A percentile compares a stretch with the other conserved stretches of the same genome.
These are phyloP conservation scores for Alternaria ventricosa DNA, from an alignment of 2,329 filamentous ascomycete species.

Conservation along the genomic window DNA sequence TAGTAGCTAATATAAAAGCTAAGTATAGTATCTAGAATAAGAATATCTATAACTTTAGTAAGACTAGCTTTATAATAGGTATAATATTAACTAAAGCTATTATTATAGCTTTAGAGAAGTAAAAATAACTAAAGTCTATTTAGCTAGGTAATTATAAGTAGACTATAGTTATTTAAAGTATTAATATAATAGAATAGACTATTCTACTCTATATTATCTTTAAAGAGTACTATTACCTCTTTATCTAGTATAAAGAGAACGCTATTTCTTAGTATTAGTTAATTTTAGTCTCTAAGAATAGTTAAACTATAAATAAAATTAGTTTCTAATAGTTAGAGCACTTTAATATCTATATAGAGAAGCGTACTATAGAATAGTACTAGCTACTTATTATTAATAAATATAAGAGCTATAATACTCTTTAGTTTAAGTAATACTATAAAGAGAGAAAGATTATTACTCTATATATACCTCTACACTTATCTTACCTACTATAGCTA, in stretches of 20 bases:
- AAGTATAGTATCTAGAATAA: neutral
- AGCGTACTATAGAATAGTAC: neutral
- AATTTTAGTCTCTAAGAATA: neutral
- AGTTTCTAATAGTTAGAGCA: slow-evolving; percentile 1
- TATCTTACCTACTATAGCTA: neutral
- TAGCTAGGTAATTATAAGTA: neutral
- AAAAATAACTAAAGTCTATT: neutral
- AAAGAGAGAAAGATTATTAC: slow-evolving; percentile 9
- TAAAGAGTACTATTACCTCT: neutral
- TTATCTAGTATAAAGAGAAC: neutral
- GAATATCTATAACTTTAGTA: neutral
- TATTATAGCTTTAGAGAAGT: neutral
- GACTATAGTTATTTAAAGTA: neutral
- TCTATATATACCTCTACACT: neutral
- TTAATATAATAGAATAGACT: neutral
- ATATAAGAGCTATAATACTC: slow-evolving; percentile 9
- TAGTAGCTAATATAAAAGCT: too few species aligned
- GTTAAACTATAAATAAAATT: neutral
- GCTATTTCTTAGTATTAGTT: neutral
- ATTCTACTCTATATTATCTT: neutral
- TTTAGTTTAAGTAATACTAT: neutral
- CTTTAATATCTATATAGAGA: slow-evolving; percentile 5
- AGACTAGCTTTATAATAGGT: neutral
- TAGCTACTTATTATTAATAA: slow-evolving; percentile 7
- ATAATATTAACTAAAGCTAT: neutral